A percentile compares a stretch with the other conserved stretches of the same genome.
These are phyloP conservation scores for Fusarium dimerum DNA, from an alignment of 2,329 filamentous ascomycete species.

Conservation along the genomic window DNA sequence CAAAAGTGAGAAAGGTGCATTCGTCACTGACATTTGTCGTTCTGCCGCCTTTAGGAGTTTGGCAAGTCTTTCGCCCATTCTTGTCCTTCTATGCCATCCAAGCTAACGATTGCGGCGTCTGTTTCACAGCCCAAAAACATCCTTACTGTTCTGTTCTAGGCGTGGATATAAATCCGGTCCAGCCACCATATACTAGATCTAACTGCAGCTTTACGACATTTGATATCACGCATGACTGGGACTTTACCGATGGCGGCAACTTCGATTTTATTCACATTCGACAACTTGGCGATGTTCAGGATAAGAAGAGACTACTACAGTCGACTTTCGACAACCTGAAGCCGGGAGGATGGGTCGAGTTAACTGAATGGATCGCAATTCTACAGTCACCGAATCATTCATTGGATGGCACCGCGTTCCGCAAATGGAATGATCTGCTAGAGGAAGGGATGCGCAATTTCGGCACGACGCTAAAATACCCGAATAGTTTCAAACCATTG, in stretches of 20 bases:
- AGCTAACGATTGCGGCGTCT: conserved; percentile 8
- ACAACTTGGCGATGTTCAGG: conserved; percentile 18
- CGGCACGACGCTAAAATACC: conserved; percentile 19
- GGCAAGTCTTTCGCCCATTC: conserved; percentile 7
- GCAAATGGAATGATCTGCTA: conserved; percentile 23
- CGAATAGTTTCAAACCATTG: conserved; percentile 14
- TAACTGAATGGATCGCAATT: conserved; percentile 27
- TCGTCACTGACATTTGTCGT: conserved; percentile 2
- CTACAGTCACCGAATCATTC: conserved; percentile 26
- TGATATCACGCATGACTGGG: conserved; percentile 24
- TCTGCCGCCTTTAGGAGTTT: conserved; percentile 17
- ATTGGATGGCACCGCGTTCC: conserved; percentile 19
- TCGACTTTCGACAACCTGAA: conserved; percentile 19
- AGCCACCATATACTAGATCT: conserved; percentile 15
- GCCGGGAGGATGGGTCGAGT: conserved; percentile 26
- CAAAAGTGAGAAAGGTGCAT: not conserved
- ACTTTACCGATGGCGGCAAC: conserved; percentile 10
- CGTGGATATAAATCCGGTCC: conserved; percentile 21
- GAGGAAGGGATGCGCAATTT: conserved; percentile 20
- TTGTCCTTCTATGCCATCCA: not conserved
- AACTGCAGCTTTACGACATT: conserved; percentile 20
- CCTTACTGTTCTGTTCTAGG: conserved; percentile 22
- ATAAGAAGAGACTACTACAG: conserved; percentile 17
- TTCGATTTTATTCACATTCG: conserved; percentile 23
- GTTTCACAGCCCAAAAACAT: conserved; percentile 18